Percentiles rank a stretch among this genome's conserved stretches.
These are phyloP conservation scores for Blastomyces parvus DNA, from an alignment of 2,329 filamentous ascomycete genomes.

Conservation along the genomic window DNA sequence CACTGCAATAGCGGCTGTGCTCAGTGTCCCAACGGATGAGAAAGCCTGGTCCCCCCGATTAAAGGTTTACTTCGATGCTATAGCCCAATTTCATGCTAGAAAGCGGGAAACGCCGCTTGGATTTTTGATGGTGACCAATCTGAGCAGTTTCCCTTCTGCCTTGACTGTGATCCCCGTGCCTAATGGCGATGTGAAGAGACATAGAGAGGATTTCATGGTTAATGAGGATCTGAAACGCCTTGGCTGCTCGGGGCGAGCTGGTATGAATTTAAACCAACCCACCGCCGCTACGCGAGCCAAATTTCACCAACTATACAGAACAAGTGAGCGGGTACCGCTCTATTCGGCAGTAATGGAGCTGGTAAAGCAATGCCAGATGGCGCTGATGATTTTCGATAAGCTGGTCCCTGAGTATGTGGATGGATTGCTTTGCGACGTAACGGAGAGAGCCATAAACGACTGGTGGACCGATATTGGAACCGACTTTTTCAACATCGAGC, in stretches of 20 bases:
- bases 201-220: slow-evolving; percentile 78
- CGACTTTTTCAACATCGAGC: slow-evolving; percentile 86
- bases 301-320: slow-evolving; percentile 83
- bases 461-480: slow-evolving; percentile 95
- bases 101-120: slow-evolving; percentile 74
- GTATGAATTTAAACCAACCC: slow-evolving; percentile 68
- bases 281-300: slow-evolving; percentile 77
- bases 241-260: slow-evolving; percentile 82
- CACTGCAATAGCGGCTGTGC: slow-evolving; percentile 65
- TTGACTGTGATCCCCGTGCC: slow-evolving; percentile 87
- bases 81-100: slow-evolving; percentile 75
- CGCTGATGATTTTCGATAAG: slow-evolving; percentile 78
- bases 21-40: slow-evolving; percentile 75
- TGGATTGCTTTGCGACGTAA: slow-evolving; percentile 84
- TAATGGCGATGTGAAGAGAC: slow-evolving; percentile 70
- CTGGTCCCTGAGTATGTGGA: slow-evolving; percentile 84
- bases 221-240: slow-evolving; percentile 90
- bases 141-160: slow-evolving; percentile 83
- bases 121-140: slow-evolving; percentile 84
- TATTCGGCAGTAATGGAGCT: slow-evolving; percentile 74
- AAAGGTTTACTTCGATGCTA: slow-evolving; percentile 73
- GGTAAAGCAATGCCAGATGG: slow-evolving; percentile 82
- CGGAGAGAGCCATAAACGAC: slow-evolving; percentile 77
- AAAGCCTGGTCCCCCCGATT: slow-evolving; percentile 68
- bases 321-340: slow-evolving; percentile 70